Base-by-base conservation (phyloP, 805 yeast species). In the Pachysolen tannophilus region DNA sequence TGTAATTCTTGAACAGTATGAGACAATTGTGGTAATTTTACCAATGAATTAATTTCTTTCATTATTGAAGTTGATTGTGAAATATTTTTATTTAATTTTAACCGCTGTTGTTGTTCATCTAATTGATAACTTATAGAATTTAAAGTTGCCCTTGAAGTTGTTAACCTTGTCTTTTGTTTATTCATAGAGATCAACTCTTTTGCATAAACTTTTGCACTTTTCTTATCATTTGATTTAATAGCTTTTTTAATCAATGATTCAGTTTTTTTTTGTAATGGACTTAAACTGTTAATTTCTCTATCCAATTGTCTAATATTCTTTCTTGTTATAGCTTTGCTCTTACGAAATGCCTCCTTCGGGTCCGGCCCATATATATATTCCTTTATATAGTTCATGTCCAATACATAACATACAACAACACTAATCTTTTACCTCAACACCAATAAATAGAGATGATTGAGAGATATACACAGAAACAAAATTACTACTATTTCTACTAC, bases 311-410 rank as follows among this genome's bases (percentile, higher is more conserved):
- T 67, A 42, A 79, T 78, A 57, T 88, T 92, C 59, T 81, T 82
- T 39, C 97, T 18, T 4, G 40, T 37, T 5, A 37, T 23, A 3
- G 34, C 8, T 26, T 33, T 32, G n/a, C 34, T 29, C 15, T 33
- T 37, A 8, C 40, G 25, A 20, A 37, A 37, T 6, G 34, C 34
- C 49, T 85, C 97, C 50, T 81, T 80, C 28, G 97, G 96, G 52
- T 88, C 96, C 0, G 97, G 97, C 1, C 98, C 98, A 82, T 94
- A 90, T 26, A 90, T 79, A 4, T 88, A 83, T 53, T 80, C 78
- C 61, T 85, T 88, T 23, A 90, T 56, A 54, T 68, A 81, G 52
- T 90, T 86, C 97, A 90, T 90, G n/a, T n/a, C n/a, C n/a, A n/a
- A n/a, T n/a, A n/a, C n/a, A n/a, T n/a, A n/a, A n/a, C n/a, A n/a